Conservation (phyloP, 441 rosid genomes). For the Gossypium armourianum region DNA sequence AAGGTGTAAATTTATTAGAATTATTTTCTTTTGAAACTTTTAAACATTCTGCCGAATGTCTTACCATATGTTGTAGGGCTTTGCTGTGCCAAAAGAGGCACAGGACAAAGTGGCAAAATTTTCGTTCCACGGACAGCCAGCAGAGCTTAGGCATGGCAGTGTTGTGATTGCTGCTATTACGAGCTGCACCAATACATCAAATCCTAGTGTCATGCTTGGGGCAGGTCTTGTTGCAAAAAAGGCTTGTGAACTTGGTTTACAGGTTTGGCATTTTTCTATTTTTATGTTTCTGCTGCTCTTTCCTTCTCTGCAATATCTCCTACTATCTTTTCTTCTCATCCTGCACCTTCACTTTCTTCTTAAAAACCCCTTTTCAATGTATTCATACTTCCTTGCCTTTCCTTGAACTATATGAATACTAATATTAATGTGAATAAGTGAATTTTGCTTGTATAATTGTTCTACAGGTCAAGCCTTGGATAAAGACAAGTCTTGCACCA, state of each 20-base stretch:
- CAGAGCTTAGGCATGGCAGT: conserved; percentile 86
- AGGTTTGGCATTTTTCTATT: conserved; percentile 37
- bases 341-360: not conserved
- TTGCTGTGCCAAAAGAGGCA: conserved; percentile 80
- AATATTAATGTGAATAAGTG: conserved; percentile 8
- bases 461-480: conserved; percentile 87
- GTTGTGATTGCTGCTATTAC: conserved; percentile 98
- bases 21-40: conserved; percentile 2
- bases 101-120: conserved; percentile 69
- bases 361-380: not conserved
- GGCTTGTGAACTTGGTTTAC: conserved; percentile 86
- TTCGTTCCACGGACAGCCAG: conserved; percentile 72
- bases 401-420: not conserved
- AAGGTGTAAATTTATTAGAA: not conserved
- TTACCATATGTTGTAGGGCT: conserved; percentile 45
- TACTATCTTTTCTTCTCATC: not conserved
- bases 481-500: conserved; percentile 97
- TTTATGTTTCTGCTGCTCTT: not conserved
- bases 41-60: not conserved
- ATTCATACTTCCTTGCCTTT: not conserved
- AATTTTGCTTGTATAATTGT: conserved; percentile 12
- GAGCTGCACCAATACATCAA: conserved; percentile 96
- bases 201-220: conserved; percentile 97
- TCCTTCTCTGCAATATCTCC: not conserved
- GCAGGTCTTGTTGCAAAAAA: conserved; percentile 96